Evolutionary conservation across 768 basidiomycete genomes (phyloP).

Genomic region (Suillus brevipes): DNA sequence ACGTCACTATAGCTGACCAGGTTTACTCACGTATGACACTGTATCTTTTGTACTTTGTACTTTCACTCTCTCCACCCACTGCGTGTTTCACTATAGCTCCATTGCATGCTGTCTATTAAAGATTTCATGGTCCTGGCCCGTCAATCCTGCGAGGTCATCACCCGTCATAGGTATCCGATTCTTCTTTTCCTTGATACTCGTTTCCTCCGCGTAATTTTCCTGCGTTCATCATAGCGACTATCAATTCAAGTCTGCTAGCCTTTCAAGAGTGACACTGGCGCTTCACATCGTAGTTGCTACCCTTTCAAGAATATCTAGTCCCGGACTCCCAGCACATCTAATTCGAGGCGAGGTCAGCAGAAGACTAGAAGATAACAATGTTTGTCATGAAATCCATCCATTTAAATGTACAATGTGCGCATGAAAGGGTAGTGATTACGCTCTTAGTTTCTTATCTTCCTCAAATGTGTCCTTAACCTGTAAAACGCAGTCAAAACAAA

Average conservation of each 20-base stretch:
- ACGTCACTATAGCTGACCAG: background rate
- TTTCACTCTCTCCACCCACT: background rate
- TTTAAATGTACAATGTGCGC: background rate
- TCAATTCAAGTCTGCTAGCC: background rate
- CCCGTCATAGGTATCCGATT: background rate
- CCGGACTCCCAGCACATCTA: background rate
- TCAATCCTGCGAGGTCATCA: background rate
- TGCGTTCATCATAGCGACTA: background rate
- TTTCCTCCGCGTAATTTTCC: background rate
- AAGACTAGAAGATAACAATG: background rate
- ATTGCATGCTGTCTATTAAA: background rate
- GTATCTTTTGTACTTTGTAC: background rate
- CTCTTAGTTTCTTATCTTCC: conserved; percentile 34
- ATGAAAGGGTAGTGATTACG: background rate
- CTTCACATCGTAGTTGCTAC: background rate
- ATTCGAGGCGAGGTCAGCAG: background rate
- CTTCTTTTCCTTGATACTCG: background rate
- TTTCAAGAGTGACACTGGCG: background rate
- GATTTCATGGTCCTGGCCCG: background rate
- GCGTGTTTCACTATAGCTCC: background rate
- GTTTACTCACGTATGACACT: background rate
- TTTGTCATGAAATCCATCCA: background rate
- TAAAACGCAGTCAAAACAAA: background rate
- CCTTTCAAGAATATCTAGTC: background rate
- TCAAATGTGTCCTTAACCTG: conserved; percentile 47